A percentile compares a stretch with the other conserved stretches of the same genome.
Conservation (phyloP, 2,329 filamentous ascomycete species). For the Lecanicillium sp. region DNA sequence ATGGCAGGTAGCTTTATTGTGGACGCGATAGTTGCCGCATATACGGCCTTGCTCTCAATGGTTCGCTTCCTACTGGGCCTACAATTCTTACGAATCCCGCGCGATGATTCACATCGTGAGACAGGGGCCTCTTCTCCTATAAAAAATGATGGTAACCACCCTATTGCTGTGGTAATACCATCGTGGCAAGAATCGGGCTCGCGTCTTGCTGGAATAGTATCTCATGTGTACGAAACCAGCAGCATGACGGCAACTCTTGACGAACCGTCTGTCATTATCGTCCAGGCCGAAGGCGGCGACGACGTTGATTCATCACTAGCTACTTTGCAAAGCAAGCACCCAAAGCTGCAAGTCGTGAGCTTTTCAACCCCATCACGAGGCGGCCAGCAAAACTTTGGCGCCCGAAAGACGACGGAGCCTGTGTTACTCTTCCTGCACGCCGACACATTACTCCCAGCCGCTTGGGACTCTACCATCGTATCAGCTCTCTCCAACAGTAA, state of each 20-base stretch:
- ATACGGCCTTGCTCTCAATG: too few relatives aligned
- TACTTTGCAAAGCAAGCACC: background rate
- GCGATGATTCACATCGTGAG: too few relatives aligned
- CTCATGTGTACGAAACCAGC: background rate
- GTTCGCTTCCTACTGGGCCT: too few relatives aligned
- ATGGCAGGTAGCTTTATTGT: too few relatives aligned
- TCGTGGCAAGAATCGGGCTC: background rate
- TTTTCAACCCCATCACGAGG: background rate
- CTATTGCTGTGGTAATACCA: background rate
- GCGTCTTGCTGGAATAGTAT: background rate
- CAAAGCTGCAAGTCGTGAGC: background rate
- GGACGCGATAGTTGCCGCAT: too few relatives aligned
- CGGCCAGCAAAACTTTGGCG: background rate
- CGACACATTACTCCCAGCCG: background rate
- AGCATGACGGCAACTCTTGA: background rate
- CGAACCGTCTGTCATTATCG: background rate
- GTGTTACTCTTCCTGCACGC: background rate
- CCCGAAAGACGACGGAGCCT: background rate
- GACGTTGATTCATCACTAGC: background rate
- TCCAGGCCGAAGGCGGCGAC: background rate
- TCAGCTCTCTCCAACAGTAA: background rate
- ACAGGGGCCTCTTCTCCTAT: too few relatives aligned
- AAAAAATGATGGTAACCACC: background rate
- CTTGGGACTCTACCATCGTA: background rate
- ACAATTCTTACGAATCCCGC: too few relatives aligned